Percentiles rank a stretch among this genome's conserved stretches.
Evolutionary conservation across 345 rosid species (phyloP).

Genomic region (Eucalyptus sideroxylon): DNA sequence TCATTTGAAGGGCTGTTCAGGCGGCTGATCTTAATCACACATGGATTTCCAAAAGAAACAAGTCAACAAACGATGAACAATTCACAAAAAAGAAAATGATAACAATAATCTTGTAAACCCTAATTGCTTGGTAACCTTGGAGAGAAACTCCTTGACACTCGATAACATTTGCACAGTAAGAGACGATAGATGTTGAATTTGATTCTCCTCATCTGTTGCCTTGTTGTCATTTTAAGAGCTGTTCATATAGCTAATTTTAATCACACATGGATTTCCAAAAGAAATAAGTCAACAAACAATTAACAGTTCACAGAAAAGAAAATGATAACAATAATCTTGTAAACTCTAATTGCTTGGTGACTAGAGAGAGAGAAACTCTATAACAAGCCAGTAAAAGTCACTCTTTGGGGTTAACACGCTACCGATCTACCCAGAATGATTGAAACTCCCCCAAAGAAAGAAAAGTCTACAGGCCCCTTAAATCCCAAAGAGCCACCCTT

Average conservation of each 20-base stretch:
- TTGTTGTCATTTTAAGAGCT: not conserved
- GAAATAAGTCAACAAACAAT: not conserved
- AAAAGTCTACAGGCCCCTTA: not conserved
- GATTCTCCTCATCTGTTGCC: not conserved
- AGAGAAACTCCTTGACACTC: not conserved
- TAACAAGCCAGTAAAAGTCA: not conserved
- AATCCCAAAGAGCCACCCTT: not conserved
- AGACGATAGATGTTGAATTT: not conserved
- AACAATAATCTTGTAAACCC: too few relatives aligned
- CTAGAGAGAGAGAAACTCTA: not conserved
- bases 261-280: not conserved
- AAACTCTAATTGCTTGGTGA: not conserved
- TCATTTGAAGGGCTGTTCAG: not conserved
- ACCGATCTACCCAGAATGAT: not conserved
- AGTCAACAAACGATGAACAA: too few relatives aligned
- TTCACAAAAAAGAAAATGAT: too few relatives aligned
- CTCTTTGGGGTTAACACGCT: not conserved
- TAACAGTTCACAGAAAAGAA: not conserved
- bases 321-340: not conserved
- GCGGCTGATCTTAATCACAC: too few relatives aligned
- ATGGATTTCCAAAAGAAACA: too few relatives aligned
- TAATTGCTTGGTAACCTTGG: too few relatives aligned
- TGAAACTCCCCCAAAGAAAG: not conserved
- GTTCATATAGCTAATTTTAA: not conserved
- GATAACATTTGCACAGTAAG: not conserved